Evolutionary conservation across 2,329 filamentous ascomycete species (phyloP).

Genomic region (Dactylellina leptospora): DNA sequence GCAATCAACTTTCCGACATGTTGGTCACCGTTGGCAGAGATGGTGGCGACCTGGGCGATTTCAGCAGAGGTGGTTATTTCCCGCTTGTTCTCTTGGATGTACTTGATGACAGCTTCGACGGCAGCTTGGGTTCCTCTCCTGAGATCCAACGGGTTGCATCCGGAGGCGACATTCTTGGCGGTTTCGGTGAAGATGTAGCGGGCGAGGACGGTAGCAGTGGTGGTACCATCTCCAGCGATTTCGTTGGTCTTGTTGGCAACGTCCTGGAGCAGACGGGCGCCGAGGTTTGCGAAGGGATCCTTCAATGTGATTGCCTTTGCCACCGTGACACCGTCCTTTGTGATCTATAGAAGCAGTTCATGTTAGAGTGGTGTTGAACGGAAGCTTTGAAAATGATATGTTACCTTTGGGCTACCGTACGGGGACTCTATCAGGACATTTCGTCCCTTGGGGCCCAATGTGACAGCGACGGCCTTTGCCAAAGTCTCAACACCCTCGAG

Average conservation of each 20-base stretch:
- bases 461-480: conserved; percentile 93
- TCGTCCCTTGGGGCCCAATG: conserved; percentile 95
- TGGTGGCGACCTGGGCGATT: conserved; percentile 97
- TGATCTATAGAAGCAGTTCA: conserved; percentile 57
- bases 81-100: conserved; percentile 92
- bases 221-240: conserved; percentile 97
- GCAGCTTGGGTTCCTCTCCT: conserved; percentile 96
- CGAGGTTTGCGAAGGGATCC: conserved; percentile 99
- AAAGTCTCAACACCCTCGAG: conserved; percentile 96
- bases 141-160: conserved; percentile 99
- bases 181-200: conserved; percentile 99
- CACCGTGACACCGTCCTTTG: conserved; percentile 82
- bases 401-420: conserved; percentile 98
- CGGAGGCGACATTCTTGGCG: conserved; percentile 98
- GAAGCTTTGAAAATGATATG: too few relatives aligned
- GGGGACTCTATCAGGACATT: conserved; percentile 98
- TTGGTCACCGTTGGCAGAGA: conserved; percentile 94
- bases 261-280: conserved; percentile 94
- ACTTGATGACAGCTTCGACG: conserved; percentile 93
- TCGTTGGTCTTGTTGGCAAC: conserved; percentile 99
- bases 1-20: conserved; percentile 96
- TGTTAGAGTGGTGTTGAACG: too few relatives aligned
- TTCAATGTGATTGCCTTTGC: conserved; percentile 84
- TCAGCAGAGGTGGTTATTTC: conserved; percentile 98
- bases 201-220: conserved; percentile 94